Conservation (phyloP, 176 grass and related monocot species). For the Zea mays region Zm-B73-REFERENCE-NAM-5.0 NC_050098.1:165009501-165010000, state of each 20-base stretch:
- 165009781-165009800: conserved; percentile 68
- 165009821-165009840: not conserved
- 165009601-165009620: conserved; percentile 86
- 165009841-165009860: conserved; percentile 12
- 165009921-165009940: conserved; percentile 93
- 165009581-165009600: conserved; percentile 96
- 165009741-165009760: conserved; percentile 93
- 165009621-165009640: conserved; percentile 81
- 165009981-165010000: not conserved
- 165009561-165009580: conserved; percentile 88
- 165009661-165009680: conserved; percentile 96
- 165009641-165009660: conserved; percentile 97
- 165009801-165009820: not conserved
- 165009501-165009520: not conserved
- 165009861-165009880: conserved; percentile 57
- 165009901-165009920: conserved; percentile 81
- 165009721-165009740: conserved; percentile 95
- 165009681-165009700: conserved; percentile 98
- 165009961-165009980: conserved; percentile 31
- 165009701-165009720: conserved; percentile 98
- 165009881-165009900: conserved; percentile 62
- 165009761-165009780: conserved; percentile 66
- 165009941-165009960: conserved; percentile 45
- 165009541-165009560: conserved; percentile 56
- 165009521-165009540: conserved; percentile 25